phyloP scores from a whole-genome alignment of 139 green algal genomes.

The Auxenochlorella pyrenoidosa region DNA sequence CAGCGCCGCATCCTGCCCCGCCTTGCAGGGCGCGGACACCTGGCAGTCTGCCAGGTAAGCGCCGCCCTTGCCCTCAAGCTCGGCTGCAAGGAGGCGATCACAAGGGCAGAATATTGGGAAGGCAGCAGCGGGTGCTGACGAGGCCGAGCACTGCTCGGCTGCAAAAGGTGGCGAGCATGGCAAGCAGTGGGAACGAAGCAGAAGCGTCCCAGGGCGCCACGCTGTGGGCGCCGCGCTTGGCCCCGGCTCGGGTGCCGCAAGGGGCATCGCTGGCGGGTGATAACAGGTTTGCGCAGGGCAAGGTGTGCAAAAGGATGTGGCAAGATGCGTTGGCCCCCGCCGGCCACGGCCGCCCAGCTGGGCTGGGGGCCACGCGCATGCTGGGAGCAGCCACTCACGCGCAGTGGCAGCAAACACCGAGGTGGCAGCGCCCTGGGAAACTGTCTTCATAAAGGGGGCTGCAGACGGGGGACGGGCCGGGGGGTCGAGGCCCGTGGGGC shows the following conservation, averaged over 20 bases:
- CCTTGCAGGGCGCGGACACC: constrained; percentile 15
- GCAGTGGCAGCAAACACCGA: constrained; percentile 5
- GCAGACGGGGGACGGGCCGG: neutral
- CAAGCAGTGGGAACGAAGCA: no score
- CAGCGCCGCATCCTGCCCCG: constrained; percentile 38
- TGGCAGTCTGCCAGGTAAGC: constrained; percentile 81
- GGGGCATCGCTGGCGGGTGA: no score
- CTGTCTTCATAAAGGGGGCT: constrained; percentile 22
- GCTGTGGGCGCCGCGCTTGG: no score
- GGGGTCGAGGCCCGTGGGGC: neutral
- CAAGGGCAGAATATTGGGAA: no score
- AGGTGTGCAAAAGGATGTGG: no score
- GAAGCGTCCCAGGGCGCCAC: no score
- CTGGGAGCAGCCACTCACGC: neutral
- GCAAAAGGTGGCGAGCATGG: no score
- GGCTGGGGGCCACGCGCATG: neutral
- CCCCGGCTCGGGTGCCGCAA: no score
- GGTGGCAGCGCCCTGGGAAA: constrained; percentile 1
- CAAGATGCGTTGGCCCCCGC: no score
- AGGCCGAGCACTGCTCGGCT: no score
- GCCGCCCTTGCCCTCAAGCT: constrained; percentile 39
- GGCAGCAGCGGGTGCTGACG: no score
- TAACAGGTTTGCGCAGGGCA: no score
- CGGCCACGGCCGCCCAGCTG: neutral
- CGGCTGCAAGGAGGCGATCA: neutral